Evolutionary conservation across 345 rosid genomes (phyloP), one percentile per base, ranked within the genome.

Genomic region (Gossypium turneri): DNA sequence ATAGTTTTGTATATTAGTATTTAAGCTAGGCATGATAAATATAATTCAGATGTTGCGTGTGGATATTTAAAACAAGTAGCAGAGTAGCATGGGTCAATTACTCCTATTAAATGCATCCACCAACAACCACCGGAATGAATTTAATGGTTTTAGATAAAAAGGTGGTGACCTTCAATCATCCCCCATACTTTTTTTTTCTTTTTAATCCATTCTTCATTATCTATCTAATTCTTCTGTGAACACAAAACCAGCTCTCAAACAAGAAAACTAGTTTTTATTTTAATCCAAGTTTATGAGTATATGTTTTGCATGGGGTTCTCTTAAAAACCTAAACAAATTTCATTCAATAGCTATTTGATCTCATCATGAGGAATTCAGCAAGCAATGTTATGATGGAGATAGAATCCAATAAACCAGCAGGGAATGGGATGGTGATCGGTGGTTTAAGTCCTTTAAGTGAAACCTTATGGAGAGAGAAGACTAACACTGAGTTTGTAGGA

Each of bases 361-460:
- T 34, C 41, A 3, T 19, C 38, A 59, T 66, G 76, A 80, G 53
- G 34, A 58, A 71, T 48, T 60, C 83, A 2, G 62, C 82, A 20
- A 73, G 50, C 25, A 45, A 69, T 16, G 82, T 19, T 9, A 73
- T 77, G 81, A 89, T 81, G 93, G 95, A 91, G 88, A 90, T 93
- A 79, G 98, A 90, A 80, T 75, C 85, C 57, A 84, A 83, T 72
- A 86, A 87, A 75, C 88, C 88, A 22, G 48, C 79, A 38, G 87
- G 74, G 47, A 69, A 66, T 47, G 89, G 89, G 34, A 80, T 81
- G 70, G 87, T 77, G 8, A 84, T 81, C 13, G 87, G 57, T 0
- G 97, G 91, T 1, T 70, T 93, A 80, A 94, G 98, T 76, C 97
- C 98, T 51, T 81, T 94, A 12, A 92, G 98, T 76, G 90, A 84